Base-by-base conservation (phyloP, 805 yeast species). In the Lipomyces spencermartinsiae region DNA sequence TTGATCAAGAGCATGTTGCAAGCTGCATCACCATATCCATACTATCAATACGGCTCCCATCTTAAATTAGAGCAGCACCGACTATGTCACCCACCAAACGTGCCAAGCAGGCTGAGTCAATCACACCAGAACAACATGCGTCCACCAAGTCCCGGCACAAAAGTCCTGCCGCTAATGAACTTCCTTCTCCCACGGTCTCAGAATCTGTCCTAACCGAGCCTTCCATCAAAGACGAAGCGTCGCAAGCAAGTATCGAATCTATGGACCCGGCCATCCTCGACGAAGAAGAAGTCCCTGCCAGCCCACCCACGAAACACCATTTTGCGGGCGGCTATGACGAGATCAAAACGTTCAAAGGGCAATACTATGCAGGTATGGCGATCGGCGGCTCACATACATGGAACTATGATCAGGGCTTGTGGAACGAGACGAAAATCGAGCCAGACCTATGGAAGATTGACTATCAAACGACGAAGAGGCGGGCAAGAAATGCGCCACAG, bases 371-470 rank as follows among this genome's bases (percentile, higher is more conserved):
- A 29, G 56, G 56, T 10, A 53, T 53, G 56, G 56, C 56, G 16
- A 53, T 53, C 56, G 56, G 56, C 29, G 56, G 56, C 34, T 25
- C 56, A 12, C 56, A 53, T 12, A 53, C 56, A 12, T 53, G 56
- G 56, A 53, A 53, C 19, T 53, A 53, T 14, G 56, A 53, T 53
- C 56, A 22, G 56, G 56, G 56, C 10, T 12, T 22, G 56, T 53
- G 56, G 56, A 53, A 53, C 16, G 56, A 53, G 56, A 53, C 56
- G 56, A 53, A 53, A 29, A 6, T 53, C n/a, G 56, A 53, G 56
- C 56, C 56, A 14, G 56, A 53, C 56, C 56, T 53, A 29, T 53
- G 56, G 56, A 53, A 53, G 34, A n/a, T 53, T 53, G 56, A 53
- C 56, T 53, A n/a, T 53, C 33, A 53, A 33, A 53, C 56, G 14